These are phyloP conservation scores for Austroboletus eburneus DNA, from an alignment of 768 basidiomycete genomes.

Conservation along the genomic window DNA sequence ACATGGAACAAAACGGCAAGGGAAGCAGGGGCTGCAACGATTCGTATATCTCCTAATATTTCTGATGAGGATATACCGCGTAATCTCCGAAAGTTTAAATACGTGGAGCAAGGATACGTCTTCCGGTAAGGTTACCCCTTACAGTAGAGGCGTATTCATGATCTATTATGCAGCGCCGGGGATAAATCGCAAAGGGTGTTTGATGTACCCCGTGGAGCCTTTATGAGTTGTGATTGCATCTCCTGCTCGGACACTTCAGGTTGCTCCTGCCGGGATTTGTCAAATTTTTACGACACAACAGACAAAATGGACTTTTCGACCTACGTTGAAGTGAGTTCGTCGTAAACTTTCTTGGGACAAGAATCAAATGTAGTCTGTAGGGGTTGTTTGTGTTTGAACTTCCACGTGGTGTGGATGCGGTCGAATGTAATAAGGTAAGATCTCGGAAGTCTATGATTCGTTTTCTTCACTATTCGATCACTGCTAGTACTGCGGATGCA, in stretches of 20 bases:
- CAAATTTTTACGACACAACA: constrained; percentile 33
- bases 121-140: constrained; percentile 36
- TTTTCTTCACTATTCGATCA: neutral
- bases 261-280: constrained; percentile 49
- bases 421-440: constrained; percentile 64
- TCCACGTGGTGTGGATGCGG: constrained; percentile 44
- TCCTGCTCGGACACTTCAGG: constrained; percentile 29
- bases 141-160: constrained; percentile 4
- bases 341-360: neutral
- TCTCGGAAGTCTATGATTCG: neutral
- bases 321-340: constrained; percentile 36
- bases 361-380: constrained; percentile 29
- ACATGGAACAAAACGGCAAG: constrained; percentile 30
- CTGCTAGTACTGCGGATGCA: constrained; percentile 44
- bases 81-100: constrained; percentile 42
- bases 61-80: constrained; percentile 38
- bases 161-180: constrained; percentile 13
- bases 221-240: constrained; percentile 44
- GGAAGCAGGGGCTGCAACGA: constrained; percentile 25
- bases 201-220: constrained; percentile 29
- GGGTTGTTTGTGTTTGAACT: constrained; percentile 45
- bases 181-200: constrained; percentile 14
- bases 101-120: constrained; percentile 50
- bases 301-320: constrained; percentile 33
- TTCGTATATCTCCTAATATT: constrained; percentile 34